phyloP scores from a whole-genome alignment of 352 stramenopile species.

The Globisporangium sylvaticum region DNA sequence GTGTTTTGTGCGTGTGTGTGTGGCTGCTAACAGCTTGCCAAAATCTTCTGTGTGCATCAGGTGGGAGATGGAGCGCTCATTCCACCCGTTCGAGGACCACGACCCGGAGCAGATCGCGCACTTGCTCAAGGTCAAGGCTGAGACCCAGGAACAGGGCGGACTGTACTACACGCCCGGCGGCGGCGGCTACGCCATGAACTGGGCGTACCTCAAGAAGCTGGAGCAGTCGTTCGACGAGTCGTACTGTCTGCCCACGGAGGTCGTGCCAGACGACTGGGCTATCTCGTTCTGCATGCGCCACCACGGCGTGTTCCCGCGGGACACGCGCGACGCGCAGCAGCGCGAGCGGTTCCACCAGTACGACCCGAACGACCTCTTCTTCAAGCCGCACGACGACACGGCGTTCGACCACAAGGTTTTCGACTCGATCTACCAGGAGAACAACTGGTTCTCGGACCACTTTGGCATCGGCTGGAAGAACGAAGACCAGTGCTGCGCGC shows the following conservation, averaged over 20 bases:
- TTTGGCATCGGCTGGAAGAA: constrained; percentile 79
- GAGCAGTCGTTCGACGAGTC: constrained; percentile 66
- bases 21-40: neutral
- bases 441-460: constrained; percentile 89
- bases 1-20: too few relatives aligned
- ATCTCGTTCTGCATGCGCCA: constrained; percentile 87
- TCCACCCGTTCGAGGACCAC: constrained; percentile 66
- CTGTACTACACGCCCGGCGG: constrained; percentile 83
- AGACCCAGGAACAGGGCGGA: constrained; percentile 46
- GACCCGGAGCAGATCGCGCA: constrained; percentile 50
- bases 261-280: constrained; percentile 82
- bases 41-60: constrained; percentile 2
- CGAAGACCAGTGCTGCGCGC: constrained; percentile 67
- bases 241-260: constrained; percentile 63
- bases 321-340: constrained; percentile 66
- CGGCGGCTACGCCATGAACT: constrained; percentile 82
- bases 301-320: constrained; percentile 53
- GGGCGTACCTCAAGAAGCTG: constrained; percentile 68
- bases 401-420: constrained; percentile 74
- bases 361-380: constrained; percentile 66
- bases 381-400: constrained; percentile 58
- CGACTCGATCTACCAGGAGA: constrained; percentile 76
- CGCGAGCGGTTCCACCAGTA: constrained; percentile 86
- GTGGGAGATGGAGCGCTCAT: constrained; percentile 72
- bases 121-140: constrained; percentile 45